Conservation (phyloP, 1,139 yeast genomes). For the Geotrichum reessii region DNA sequence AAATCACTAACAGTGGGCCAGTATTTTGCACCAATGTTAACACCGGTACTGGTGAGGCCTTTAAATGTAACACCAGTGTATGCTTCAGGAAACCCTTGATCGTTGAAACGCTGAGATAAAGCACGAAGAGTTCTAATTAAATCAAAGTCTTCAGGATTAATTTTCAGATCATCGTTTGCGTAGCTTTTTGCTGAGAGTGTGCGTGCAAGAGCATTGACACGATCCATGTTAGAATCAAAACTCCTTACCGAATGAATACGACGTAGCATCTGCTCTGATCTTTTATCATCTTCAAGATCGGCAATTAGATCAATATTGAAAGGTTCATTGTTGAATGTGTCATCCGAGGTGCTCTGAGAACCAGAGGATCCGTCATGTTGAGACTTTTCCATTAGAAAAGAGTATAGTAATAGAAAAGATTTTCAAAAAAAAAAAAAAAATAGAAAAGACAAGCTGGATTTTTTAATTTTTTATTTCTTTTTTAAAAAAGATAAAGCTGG, state of each 20-base stretch:
- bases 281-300: neutral
- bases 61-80: slow-evolving; percentile 47
- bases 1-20: slow-evolving; percentile 46
- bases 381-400: neutral
- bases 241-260: neutral
- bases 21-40: slow-evolving; percentile 48
- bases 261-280: neutral
- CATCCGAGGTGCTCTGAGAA: neutral
- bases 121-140: slow-evolving; percentile 37
- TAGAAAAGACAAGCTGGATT: too few species aligned
- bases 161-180: slow-evolving; percentile 34
- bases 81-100: slow-evolving; percentile 44
- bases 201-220: slow-evolving; percentile 28
- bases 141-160: slow-evolving; percentile 41
- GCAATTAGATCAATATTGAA: neutral
- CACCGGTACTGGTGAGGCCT: slow-evolving; percentile 44
- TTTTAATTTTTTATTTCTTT: too few species aligned
- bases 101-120: slow-evolving; percentile 30
- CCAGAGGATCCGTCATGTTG: neutral
- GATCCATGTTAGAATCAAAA: neutral
- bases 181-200: slow-evolving; percentile 40
- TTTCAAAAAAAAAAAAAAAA: neutral
- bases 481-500: neutral
- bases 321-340: neutral
- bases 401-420: neutral